Evolutionary conservation across 2,329 filamentous ascomycete species (phyloP), one percentile per base, ranked within the genome.

Genomic region (Raffaelea ambrosiae): DNA sequence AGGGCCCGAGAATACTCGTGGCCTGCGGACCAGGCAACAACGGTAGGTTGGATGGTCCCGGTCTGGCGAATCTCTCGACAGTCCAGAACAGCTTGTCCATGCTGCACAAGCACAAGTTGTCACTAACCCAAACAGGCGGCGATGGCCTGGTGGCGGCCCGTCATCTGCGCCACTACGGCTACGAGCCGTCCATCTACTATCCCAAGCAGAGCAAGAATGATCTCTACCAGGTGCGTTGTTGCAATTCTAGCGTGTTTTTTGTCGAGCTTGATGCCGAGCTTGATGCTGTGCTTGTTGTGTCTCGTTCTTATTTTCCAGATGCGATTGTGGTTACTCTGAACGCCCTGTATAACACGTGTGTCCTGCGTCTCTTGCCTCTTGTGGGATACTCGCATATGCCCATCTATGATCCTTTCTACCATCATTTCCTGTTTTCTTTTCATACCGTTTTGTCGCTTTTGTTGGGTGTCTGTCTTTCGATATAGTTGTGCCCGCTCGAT

Each of bases 121-220:
- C 26, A 7, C 26, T 29, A 13, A 29, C 26, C 26, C 7, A 7
- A 7, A 7, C 26, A 90, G 88, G 93, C 53, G 93, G 93, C 35
- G 93, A 98, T 65, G 93, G 93, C 3, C 79, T 98, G 3, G 93
- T 98, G 23, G 90, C 91, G 43, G 93, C 93, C 46, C 83, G 93
- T 22, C 93, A 98, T 66, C 77, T 98, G 5, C 81, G 80, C 62
- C 86, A 95, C 61, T 97, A 94, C 63, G 91, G 93, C 52, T 98
- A 97, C 67, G 77, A 79, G 21, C 90, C 91, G 3, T 84, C 81
- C 9, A 74, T 98, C 40, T 97, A 93, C 70, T 97, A 95, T 60
- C 93, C 93, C 1, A 97, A 97, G 66, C 80, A 88, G 48, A 83
- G 84, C 63, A 93, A 91, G 62, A 91, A 89, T 55, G 89, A 95